A percentile compares a stretch with the other conserved stretches of the same genome.
These are phyloP conservation scores for Trichophyton simii DNA, from an alignment of 2,329 filamentous ascomycete genomes.

Conservation along the genomic window DNA sequence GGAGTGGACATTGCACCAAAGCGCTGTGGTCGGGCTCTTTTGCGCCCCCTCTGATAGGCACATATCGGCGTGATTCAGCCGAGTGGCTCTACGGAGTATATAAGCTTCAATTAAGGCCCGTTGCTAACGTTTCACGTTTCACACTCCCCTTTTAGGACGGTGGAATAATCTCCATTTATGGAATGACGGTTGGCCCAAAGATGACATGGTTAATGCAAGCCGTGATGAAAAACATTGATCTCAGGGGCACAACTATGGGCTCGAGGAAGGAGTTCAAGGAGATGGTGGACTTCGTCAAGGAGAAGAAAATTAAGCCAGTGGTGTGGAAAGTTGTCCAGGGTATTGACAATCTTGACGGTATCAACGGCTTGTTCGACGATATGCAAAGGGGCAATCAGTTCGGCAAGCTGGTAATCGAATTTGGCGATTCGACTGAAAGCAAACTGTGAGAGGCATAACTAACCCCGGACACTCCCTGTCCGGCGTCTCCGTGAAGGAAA, in stretches of 20 bases:
- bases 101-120: neutral
- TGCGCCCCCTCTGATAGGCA: neutral
- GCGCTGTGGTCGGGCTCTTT: neutral
- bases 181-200: conserved; percentile 77
- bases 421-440: conserved; percentile 10
- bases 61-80: neutral
- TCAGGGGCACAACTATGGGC: conserved; percentile 82
- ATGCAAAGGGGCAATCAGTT: conserved; percentile 81
- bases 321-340: conserved; percentile 63
- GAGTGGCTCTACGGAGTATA: neutral
- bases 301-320: conserved; percentile 61
- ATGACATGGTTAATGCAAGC: conserved; percentile 80
- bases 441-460: conserved; percentile 10
- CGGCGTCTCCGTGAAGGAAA: neutral
- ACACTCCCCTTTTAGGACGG: conserved; percentile 40
- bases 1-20: neutral
- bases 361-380: conserved; percentile 72
- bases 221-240: conserved; percentile 75
- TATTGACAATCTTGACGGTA: conserved; percentile 61
- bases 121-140: conserved; percentile 2
- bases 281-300: conserved; percentile 71
- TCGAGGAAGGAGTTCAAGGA: conserved; percentile 79
- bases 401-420: conserved; percentile 68
- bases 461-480: neutral
- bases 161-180: conserved; percentile 74